Evolutionary conservation across 345 rosid genomes (phyloP), one percentile per base, ranked within the genome.

Genomic region (Linum tenue): DNA sequence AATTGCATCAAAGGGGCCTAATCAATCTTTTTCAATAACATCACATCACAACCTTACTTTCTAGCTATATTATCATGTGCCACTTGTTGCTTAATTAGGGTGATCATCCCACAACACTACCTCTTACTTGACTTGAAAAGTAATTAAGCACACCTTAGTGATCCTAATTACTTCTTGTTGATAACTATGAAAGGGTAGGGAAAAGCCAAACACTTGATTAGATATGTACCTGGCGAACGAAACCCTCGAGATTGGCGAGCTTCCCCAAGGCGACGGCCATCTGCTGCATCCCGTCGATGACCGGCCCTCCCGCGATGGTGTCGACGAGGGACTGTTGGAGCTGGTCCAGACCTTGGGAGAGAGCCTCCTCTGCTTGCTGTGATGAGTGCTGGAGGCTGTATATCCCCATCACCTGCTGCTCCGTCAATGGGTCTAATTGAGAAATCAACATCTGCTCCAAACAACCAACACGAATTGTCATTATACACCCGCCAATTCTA

Each of bases 261-360:
- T 95, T 95, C 84, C 77, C 91, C 80, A 95, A 87, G 77, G 97
- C 99, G 1, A 82, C 44, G 57, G 97, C 89, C 99, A 95, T 95
- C 56, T 91, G 97, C 50, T 88, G 85, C 97, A 95, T 95, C 82
- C 84, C 88, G 80, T 85, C 91, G 37, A 85, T 77, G 86, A 91
- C 79, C 5, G 97, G 83, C 44, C 89, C 97, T 0, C 96, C 83
- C 55, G 97, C 81, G 56, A 95, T 87, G 64, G 90, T 87, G 61
- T 95, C 91, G 6, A 89, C 87, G 37, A 95, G 73, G 4, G 99
- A 89, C 67, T 86, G 99, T 58, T 86, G 84, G 40, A 91, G 82
- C 44, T 85, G 87, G 48, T 91, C 99, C 12, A 85, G 85, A 44
- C 97, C 95, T 64, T 83, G 97, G 1, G 97, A 83, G 48, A 95